phyloP scores from a whole-genome alignment of 805 yeast species.

The Zygosaccharomyces pseudorouxii region DNA sequence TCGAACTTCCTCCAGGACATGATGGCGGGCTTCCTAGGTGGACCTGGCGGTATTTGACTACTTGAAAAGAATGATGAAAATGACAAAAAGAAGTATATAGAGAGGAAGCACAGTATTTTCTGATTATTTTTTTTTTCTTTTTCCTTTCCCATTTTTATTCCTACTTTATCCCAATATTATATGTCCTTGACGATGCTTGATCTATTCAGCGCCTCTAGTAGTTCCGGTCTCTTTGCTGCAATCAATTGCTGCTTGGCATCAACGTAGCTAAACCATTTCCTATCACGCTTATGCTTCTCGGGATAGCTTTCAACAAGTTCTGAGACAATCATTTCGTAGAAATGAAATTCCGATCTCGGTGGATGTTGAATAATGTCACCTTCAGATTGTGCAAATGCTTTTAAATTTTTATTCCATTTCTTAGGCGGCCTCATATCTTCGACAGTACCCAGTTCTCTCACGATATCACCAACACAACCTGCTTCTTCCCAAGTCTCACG shows the following conservation, averaged over 20 bases:
- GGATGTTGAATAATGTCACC: slow-evolving; percentile 38
- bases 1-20: slow-evolving; percentile 60
- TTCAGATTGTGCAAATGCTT: slow-evolving; percentile 17
- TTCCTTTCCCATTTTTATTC: not conserved
- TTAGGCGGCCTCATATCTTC: slow-evolving; percentile 55
- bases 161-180: slow-evolving; percentile 1
- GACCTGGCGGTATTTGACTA: slow-evolving; percentile 20
- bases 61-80: not conserved
- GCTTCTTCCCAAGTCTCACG: slow-evolving; percentile 99
- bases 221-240: slow-evolving; percentile 60
- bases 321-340: slow-evolving; percentile 68
- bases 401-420: slow-evolving; percentile 36
- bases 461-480: slow-evolving; percentile 70
- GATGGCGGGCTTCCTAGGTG: slow-evolving; percentile 67
- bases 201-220: slow-evolving; percentile 56
- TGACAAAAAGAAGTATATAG: slow-evolving; percentile 1
- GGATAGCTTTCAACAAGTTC: slow-evolving; percentile 68
- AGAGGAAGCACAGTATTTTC: not conserved
- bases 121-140: not conserved
- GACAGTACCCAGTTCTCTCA: slow-evolving; percentile 55
- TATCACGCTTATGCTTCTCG: slow-evolving; percentile 53
- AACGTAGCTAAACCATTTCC: slow-evolving; percentile 70
- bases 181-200: slow-evolving; percentile 41
- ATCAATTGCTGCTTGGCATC: slow-evolving; percentile 61
- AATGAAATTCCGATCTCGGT: slow-evolving; percentile 83